Base-by-base conservation (phyloP, 495 filamentous ascomycete genomes). In the Gamarada debralockiae region DNA sequence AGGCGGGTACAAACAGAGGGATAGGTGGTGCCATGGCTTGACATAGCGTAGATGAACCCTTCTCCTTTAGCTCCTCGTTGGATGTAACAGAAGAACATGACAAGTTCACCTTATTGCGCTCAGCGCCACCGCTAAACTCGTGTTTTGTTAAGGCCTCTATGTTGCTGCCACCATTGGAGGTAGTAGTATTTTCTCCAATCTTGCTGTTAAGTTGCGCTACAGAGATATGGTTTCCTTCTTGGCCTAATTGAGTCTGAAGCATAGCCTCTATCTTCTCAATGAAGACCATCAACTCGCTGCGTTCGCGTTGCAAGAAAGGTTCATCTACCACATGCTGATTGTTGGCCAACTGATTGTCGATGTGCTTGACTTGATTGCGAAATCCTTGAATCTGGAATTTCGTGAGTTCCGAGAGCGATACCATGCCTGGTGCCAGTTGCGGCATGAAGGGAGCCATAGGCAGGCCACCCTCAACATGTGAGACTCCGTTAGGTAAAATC, bases 291-390 rank as follows among this genome's bases (percentile, higher is more conserved):
- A 65, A 6, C 1, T 36, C 23, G 24, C 7, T 23, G 13, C 53
- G 55, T 27, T 65, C 55, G 14, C 22, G 33, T 38, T 38, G n/a
- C 31, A 53, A 27, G 25, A 44, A 40, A 6, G 20, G 10, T 37
- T 73, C 74, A 49, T 79, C 73, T 49, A 78, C 73, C 52, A 79
- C 75, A 39, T 78, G 70, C 18, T 63, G 67, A 37, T 76, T 75
- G 59, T 70, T 72, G 38, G 70, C 69, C 29, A 76, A 56, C 51
- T 79, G 73, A 42, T 70, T 63, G 40, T 76, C 70, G 34, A 73
- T 64, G 40, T 70, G 69, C 46, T 73, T 75, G 38, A 79, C 62
- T 13, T 59, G 57, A 13, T 18, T 17, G 38, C 60, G 56, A 33
- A 73, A 41, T 14, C 45, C 25, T 15, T 58, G 54, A 15, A 61